Conservation (phyloP, 1,284 basidiomycete species). For the Ganoderma lucidum region DNA sequence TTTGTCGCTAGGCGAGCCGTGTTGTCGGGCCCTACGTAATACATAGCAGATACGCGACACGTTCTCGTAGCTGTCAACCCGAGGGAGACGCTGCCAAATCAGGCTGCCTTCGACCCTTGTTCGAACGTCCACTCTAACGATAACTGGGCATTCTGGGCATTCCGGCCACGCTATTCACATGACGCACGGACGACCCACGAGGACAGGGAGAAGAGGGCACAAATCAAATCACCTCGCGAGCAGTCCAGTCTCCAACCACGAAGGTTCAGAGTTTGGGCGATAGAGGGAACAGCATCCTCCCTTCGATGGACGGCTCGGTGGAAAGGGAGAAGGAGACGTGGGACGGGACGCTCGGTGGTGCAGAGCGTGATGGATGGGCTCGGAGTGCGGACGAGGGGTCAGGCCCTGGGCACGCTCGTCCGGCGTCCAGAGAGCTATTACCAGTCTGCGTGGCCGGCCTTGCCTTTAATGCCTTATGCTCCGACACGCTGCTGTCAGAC, state of each 20-base stretch:
- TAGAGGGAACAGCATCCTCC: background rate
- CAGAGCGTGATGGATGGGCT: conserved; percentile 4
- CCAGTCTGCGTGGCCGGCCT: background rate
- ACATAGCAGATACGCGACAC: conserved; percentile 9
- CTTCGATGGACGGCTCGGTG: conserved; percentile 9
- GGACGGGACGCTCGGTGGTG: conserved; percentile 7
- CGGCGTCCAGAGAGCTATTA: background rate
- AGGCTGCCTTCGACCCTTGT: conserved; percentile 3
- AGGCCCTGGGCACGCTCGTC: background rate
- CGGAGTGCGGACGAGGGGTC: background rate
- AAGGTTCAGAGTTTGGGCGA: conserved; percentile 19
- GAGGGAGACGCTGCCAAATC: conserved; percentile 14
- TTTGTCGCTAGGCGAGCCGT: conserved; percentile 21
- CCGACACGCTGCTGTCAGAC: conserved; percentile 3
- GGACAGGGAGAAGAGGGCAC: conserved; percentile 27
- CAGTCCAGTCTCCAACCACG: conserved; percentile 16
- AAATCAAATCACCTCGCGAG: conserved; percentile 6
- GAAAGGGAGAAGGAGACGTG: conserved; percentile 3
- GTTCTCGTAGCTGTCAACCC: conserved; percentile 28
- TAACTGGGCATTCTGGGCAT: conserved; percentile 8
- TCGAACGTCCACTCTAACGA: conserved; percentile 16
- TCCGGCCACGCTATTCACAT: conserved; percentile 9
- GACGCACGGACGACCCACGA: conserved; percentile 19
- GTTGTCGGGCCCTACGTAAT: conserved; percentile 17
- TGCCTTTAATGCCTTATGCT: conserved; percentile 11